A percentile compares a stretch with the other conserved stretches of the same genome.
Conservation (phyloP, 352 stramenopile species). For the Phytophthora pistaciae region DNA sequence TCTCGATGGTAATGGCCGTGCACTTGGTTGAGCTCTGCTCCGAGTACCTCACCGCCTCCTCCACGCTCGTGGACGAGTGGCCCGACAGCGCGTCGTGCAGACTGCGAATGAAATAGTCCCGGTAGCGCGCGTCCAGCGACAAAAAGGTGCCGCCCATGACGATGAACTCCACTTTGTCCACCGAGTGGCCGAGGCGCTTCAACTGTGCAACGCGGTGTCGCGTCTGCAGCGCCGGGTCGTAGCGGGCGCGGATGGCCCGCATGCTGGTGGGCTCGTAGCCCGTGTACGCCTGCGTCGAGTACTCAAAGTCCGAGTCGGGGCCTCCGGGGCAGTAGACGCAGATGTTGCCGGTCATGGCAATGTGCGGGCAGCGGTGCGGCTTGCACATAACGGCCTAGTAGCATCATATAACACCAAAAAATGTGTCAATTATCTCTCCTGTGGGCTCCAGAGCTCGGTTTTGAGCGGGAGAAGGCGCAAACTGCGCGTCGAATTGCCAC, state of each 20-base stretch:
- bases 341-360: slow-evolving; percentile 97
- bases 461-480: neutral
- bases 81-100: slow-evolving; percentile 96
- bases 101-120: slow-evolving; percentile 97
- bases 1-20: slow-evolving; percentile 98
- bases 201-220: slow-evolving; percentile 93
- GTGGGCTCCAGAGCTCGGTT: neutral
- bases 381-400: slow-evolving; percentile 96
- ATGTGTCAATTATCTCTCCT: neutral
- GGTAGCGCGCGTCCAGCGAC: slow-evolving; percentile 94
- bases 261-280: slow-evolving; percentile 98
- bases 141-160: slow-evolving; percentile 99
- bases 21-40: slow-evolving; percentile 90
- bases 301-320: slow-evolving; percentile 98
- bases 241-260: slow-evolving; percentile 95
- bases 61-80: slow-evolving; percentile 90
- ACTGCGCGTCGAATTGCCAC: slow-evolving; percentile 1
- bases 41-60: slow-evolving; percentile 95
- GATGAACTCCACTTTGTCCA: slow-evolving; percentile 98
- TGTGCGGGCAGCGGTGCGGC: slow-evolving; percentile 97
- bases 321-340: slow-evolving; percentile 98
- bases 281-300: slow-evolving; percentile 97
- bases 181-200: slow-evolving; percentile 90
- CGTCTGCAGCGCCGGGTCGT: slow-evolving; percentile 96
- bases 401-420: neutral